These are phyloP conservation scores for Mycogone perniciosa DNA, from an alignment of 2,329 filamentous ascomycete species.

Conservation along the genomic window DNA sequence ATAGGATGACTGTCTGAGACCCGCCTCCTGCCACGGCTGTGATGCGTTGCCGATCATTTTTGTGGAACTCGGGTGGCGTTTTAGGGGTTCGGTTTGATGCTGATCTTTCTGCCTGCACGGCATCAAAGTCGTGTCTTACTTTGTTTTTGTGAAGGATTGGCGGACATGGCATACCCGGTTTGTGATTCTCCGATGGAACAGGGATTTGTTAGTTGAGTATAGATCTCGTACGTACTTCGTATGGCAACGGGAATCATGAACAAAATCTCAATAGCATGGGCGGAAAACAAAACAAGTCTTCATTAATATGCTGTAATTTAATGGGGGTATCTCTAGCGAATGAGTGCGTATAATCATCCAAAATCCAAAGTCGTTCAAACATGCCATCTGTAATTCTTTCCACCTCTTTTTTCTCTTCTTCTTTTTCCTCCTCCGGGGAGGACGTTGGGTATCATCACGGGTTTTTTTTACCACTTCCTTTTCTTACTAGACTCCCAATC, in stretches of 20 bases:
- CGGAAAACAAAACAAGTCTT: background rate
- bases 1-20: background rate
- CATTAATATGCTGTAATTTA: background rate
- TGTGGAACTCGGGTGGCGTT: background rate
- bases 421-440: background rate
- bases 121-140: too few relatives aligned
- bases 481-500: conserved; percentile 42
- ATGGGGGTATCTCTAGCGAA: conserved; percentile 24
- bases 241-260: too few relatives aligned
- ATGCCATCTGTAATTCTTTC: background rate
- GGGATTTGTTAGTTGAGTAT: too few relatives aligned
- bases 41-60: background rate
- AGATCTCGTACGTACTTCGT: too few relatives aligned
- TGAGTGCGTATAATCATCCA: conserved; percentile 3
- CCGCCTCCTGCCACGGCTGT: background rate
- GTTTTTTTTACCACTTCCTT: conserved; percentile 37
- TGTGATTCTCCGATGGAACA: too few relatives aligned
- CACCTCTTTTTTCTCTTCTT: background rate
- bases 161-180: too few relatives aligned
- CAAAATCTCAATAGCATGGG: too few relatives aligned
- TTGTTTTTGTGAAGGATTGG: too few relatives aligned
- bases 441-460: conserved; percentile 6
- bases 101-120: too few relatives aligned
- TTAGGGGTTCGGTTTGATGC: too few relatives aligned
- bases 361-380: background rate